Conservation (phyloP, 805 yeast species). For the Wickerhamomyces pijperi region DNA sequence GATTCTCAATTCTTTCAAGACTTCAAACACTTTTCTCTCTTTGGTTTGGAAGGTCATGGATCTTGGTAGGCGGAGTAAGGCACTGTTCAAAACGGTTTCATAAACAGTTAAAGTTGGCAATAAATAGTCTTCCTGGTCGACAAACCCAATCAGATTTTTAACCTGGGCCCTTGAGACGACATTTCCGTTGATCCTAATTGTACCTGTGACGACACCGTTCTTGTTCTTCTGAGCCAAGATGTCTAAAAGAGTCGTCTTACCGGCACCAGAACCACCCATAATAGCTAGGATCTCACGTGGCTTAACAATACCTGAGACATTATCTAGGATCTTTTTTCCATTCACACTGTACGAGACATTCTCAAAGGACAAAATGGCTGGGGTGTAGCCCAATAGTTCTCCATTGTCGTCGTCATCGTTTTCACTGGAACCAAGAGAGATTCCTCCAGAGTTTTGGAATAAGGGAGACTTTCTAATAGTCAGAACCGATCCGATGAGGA, state of each 20-base stretch:
- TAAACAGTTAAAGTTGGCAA: constrained; percentile 91
- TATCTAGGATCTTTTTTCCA: constrained; percentile 42
- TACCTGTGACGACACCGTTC: constrained; percentile 59
- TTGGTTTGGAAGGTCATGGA: constrained; percentile 66
- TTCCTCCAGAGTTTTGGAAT: constrained; percentile 25
- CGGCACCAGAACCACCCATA: constrained; percentile 99
- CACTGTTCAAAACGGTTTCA: constrained; percentile 90
- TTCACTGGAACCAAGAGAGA: constrained; percentile 13
- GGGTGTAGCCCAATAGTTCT: constrained; percentile 38
- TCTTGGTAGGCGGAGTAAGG: constrained; percentile 76
- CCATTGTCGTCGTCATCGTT: constrained; percentile 22
- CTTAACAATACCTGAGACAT: constrained; percentile 63
- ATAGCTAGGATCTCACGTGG: constrained; percentile 91
- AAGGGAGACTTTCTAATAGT: constrained; percentile 52
- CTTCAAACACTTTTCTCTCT: constrained; percentile 70
- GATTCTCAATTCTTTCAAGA: constrained; percentile 77
- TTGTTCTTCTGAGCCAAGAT: constrained; percentile 84
- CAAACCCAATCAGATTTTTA: constrained; percentile 76
- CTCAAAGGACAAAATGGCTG: constrained; percentile 69
- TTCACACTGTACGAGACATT: constrained; percentile 53
- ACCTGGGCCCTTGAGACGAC: constrained; percentile 28
- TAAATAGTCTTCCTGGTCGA: constrained; percentile 88
- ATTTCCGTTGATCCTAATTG: constrained; percentile 68
- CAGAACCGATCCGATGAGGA: constrained; percentile 28
- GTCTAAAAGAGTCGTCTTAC: constrained; percentile 88